Evolutionary conservation across 2,329 filamentous ascomycete species (phyloP).

Genomic region (Aspergillus quadricinctus): DNA sequence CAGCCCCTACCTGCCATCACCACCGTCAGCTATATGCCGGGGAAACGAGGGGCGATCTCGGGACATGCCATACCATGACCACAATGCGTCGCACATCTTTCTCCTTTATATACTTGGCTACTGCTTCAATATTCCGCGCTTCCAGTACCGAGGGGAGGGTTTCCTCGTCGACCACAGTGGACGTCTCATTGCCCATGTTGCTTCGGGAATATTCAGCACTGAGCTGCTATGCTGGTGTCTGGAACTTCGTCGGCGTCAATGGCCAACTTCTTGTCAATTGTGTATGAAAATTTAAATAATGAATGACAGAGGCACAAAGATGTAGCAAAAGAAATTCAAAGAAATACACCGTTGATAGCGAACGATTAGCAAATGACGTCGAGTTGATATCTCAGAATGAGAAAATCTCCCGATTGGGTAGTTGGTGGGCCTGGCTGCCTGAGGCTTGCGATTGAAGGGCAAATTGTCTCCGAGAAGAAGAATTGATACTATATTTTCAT

Average conservation of each 20-base stretch:
- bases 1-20: constrained; percentile 65
- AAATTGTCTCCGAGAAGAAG: background rate
- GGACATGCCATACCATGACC: constrained; percentile 58
- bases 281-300: background rate
- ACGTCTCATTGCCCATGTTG: constrained; percentile 81
- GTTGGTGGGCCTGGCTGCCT: background rate
- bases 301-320: background rate
- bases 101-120: constrained; percentile 76
- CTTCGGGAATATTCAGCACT: constrained; percentile 13
- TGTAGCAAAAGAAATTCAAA: background rate
- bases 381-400: background rate
- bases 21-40: constrained; percentile 1
- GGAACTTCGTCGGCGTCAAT: constrained; percentile 21
- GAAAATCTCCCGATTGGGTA: background rate
- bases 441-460: background rate
- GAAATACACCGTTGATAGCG: background rate
- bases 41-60: constrained; percentile 1
- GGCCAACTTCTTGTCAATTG: background rate
- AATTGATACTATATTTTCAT: background rate
- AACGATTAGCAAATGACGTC: background rate
- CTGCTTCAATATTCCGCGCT: constrained; percentile 64
- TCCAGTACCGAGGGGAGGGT: constrained; percentile 62
- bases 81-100: constrained; percentile 68
- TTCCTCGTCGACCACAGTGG: constrained; percentile 60
- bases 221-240: constrained; percentile 17